Evolutionary conservation across 2,329 filamentous ascomycete genomes (phyloP).

Genomic region (Trichoderma breve): DNA sequence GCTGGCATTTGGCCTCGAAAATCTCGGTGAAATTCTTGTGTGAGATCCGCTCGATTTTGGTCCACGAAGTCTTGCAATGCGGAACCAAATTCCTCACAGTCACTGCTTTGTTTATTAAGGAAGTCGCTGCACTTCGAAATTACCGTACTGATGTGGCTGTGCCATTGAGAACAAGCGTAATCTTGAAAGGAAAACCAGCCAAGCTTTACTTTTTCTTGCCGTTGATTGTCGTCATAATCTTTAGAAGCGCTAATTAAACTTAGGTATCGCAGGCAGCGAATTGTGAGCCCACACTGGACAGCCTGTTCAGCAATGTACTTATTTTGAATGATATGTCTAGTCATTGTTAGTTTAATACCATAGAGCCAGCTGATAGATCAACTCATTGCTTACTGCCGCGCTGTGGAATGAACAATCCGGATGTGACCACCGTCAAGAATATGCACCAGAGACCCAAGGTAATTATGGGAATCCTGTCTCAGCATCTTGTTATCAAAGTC

Average conservation of each 20-base stretch:
- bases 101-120: neutral
- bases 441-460: neutral
- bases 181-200: constrained; percentile 11
- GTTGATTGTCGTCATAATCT: neutral
- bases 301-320: neutral
- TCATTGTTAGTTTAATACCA: neutral
- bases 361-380: neutral
- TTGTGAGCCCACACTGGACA: neutral
- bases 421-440: neutral
- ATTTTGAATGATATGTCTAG: neutral
- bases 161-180: constrained; percentile 11
- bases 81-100: neutral
- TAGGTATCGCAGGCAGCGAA: neutral
- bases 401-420: constrained; percentile 6
- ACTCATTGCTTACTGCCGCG: neutral
- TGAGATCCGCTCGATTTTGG: neutral
- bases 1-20: neutral
- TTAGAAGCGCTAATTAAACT: neutral
- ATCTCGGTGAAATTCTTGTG: neutral
- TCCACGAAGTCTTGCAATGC: neutral
- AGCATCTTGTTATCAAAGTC: constrained; percentile 12
- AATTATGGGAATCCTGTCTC: neutral
- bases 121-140: neutral
- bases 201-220: neutral
- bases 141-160: neutral